Conservation (phyloP, 225 moss, liverwort and hornwort genomes). For the Anthoceros angustus region DNA sequence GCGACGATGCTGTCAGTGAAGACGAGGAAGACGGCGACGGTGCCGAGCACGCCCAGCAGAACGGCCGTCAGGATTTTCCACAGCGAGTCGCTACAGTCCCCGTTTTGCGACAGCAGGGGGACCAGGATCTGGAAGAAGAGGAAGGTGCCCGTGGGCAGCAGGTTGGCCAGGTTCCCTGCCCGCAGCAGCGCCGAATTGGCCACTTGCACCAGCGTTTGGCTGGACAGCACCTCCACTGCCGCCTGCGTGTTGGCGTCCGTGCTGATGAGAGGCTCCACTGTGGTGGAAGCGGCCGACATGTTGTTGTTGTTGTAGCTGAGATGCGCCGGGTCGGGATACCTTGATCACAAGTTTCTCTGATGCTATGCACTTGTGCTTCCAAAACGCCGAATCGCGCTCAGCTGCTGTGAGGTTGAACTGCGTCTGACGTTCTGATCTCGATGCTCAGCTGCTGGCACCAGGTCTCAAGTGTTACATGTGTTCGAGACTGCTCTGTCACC, state of each 20-base stretch:
- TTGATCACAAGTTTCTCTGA: no score
- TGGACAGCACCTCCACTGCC: neutral
- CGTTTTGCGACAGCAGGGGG: neutral
- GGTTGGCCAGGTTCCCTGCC: constrained; percentile 3
- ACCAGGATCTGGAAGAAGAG: constrained; percentile 2
- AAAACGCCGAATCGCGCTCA: no score
- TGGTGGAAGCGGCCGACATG: neutral
- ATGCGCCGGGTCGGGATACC: no score
- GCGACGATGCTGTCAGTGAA: constrained; percentile 1
- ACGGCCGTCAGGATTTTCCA: constrained; percentile 4
- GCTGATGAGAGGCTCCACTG: constrained; percentile 2
- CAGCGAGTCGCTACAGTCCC: neutral
- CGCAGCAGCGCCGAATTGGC: neutral
- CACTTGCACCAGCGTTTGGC: neutral
- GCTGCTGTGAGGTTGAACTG: no score
- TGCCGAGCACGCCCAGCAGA: neutral
- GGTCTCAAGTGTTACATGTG: no score
- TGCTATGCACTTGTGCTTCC: no score
- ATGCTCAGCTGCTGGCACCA: no score
- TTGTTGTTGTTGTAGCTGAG: no score
- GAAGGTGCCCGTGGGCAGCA: neutral
- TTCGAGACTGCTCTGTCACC: no score
- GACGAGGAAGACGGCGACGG: neutral
- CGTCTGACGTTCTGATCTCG: no score
- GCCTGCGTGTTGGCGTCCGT: neutral